Evolutionary conservation across 2,329 filamentous ascomycete genomes (phyloP), one percentile per base, ranked within the genome.

Genomic region (Exophiala lecanii-corni): DNA sequence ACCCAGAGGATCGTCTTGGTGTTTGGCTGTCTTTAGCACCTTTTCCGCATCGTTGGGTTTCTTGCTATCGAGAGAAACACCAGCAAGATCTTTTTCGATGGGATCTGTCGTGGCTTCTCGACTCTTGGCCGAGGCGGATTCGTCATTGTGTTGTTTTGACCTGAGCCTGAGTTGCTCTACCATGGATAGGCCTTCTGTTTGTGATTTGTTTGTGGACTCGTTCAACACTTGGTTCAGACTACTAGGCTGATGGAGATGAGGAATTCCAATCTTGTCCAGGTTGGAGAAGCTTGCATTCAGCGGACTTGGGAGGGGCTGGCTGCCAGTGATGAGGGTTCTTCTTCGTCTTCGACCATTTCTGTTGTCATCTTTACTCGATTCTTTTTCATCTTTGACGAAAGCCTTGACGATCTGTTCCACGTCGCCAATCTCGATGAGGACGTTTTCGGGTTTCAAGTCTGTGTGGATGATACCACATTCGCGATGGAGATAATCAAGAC

Each of bases 391-490:
- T 67, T 95, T 91, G 42, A 98, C 91, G 52, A 94, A 91, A 48
- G 86, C 89, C 68, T 95, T 91, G 45, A 98, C 92, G 51, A 97
- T 97, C 66, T 97, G 88, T 71, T 98, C 92, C 37, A 98, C 92
- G 58, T 98, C 92, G 55, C 92, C 92, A 60, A 98, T 97, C 69
- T 98, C 92, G 62, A 98, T 97, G 54, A 98, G 74, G 21, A 98
- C 92, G 61, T 98, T 98, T 64, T 98, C 92, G 36, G 92, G 92
- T 67, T 98, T 83, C 49, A 83, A 61, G 62, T 83, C 79, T 39
- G 92, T 97, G 67, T 98, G 92, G 60, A 98, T 96, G 69, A 98
- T 97, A 61, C 92, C 92, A 67, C 92, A 98, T 69, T 98, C 91
- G 58, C 92, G 82, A 65, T 98, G 92, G 28, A 98, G 77, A 63